These are phyloP conservation scores for Puccinia horiana DNA, from an alignment of 1,284 basidiomycete species.

Conservation along the genomic window DNA sequence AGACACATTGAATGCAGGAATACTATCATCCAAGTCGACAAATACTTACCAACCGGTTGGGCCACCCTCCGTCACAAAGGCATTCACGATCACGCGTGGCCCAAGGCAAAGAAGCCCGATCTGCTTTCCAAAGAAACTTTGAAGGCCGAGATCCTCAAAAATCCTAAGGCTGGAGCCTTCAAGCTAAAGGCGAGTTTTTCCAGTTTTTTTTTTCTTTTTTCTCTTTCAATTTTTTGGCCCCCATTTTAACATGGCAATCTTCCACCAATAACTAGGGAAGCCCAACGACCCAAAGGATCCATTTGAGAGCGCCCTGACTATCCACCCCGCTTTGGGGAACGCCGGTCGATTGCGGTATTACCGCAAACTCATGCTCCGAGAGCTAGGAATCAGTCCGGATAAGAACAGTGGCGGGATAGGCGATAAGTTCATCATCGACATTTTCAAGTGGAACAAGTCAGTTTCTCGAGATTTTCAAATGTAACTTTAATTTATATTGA, in stretches of 20 bases:
- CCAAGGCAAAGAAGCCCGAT: neutral
- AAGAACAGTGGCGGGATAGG: neutral
- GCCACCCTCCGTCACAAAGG: neutral
- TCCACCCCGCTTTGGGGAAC: neutral
- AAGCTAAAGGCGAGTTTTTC: neutral
- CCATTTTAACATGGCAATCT: too few relatives aligned
- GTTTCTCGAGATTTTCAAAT: too few relatives aligned
- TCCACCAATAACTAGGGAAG: neutral
- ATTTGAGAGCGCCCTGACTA: neutral
- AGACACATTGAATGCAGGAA: neutral
- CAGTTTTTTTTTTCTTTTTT: neutral
- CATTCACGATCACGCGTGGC: slow-evolving; percentile 1
- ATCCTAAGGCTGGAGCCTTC: neutral
- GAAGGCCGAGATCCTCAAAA: neutral
- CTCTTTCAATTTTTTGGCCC: too few relatives aligned
- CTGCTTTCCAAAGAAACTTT: neutral
- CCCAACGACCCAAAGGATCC: neutral
- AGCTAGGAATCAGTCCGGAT: neutral
- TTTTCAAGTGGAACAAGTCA: neutral
- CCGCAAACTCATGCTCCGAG: neutral
- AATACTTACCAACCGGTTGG: neutral
- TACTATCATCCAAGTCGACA: neutral
- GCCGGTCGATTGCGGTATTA: neutral
- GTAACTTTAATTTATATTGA: neutral
- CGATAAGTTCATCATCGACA: neutral